Evolutionary conservation across 768 basidiomycete species (phyloP), one percentile per base, ranked within the genome.

Genomic region (Favolaschia claudopus): DNA sequence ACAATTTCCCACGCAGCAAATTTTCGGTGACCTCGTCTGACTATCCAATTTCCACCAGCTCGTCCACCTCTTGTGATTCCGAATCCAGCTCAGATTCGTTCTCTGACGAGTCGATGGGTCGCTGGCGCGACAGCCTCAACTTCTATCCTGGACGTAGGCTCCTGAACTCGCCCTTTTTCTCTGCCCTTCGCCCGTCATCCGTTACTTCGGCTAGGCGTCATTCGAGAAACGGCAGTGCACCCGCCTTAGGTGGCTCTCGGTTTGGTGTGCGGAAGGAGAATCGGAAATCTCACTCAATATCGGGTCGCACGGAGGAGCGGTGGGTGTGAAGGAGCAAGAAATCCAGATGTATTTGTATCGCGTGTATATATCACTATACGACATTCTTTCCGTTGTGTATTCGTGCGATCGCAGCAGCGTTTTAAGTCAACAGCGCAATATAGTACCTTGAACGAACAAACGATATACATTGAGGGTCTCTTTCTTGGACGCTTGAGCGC

Each of bases 21-120:
- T 74, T 72, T 47, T 74, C 73, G 17, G 60, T 73, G 33, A 67
- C 69, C 31, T 73, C 72, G 28, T 74, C 73, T 6, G 72, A 74
- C 43, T 74, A 71, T 32, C 60, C 69, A 0, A 10, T 51, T 58
- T 71, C 73, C 8, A 19, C 60, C 32, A 25, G 57, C 33, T 54
- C 66, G 31, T 15, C 31, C 38, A 57, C 32, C 51, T 27, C 46
- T 42, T 36, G 19, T 12, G 56, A 54, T 17, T 54, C 51, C 28
- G 47, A 48, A 10, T 47, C 44, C 22, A 47, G 34, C 46, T 39
- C 53, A 12, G 53, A 52, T 5, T 28, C 43, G 19, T 51, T 53
- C 40, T 47, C 55, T 14, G 32, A 14, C 19, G 54, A 45, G 6
- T 36, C 19, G 5, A 22, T 14, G 10, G 7, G 32, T 27, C 15